These are phyloP conservation scores for Wickerhamomyces canadensis DNA, from an alignment of 805 yeast genomes.

Conservation along the genomic window DNA sequence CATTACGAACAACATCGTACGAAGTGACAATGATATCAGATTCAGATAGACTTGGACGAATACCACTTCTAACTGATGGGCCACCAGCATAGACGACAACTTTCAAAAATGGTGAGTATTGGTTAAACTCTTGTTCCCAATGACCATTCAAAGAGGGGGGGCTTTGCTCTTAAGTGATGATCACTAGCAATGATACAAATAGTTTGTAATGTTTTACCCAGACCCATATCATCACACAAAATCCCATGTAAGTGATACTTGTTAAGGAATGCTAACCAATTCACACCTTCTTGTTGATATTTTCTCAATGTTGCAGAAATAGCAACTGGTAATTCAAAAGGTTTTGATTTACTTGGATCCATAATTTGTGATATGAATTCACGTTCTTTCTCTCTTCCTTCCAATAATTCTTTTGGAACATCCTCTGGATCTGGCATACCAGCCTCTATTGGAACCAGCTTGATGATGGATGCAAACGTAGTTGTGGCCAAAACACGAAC, in stretches of 20 bases:
- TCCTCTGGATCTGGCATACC: conserved; percentile 95
- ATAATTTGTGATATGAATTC: conserved; percentile 95
- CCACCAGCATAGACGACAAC: conserved; percentile 91
- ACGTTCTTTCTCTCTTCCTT: conserved; percentile 89
- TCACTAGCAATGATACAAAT: conserved; percentile 96
- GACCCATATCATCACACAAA: conserved; percentile 98
- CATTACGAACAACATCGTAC: conserved; percentile 94
- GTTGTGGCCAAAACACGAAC: conserved; percentile 90
- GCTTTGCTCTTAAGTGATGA: conserved; percentile 75
- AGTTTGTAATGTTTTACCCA: conserved; percentile 95
- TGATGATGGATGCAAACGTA: conserved; percentile 93
- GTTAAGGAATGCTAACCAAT: conserved; percentile 94
- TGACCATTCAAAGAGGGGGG: conserved; percentile 98
- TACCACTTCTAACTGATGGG: conserved; percentile 60
- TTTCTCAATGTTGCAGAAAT: conserved; percentile 89
- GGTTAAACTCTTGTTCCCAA: conserved; percentile 93
- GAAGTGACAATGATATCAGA: conserved; percentile 92
- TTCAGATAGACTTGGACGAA: conserved; percentile 44
- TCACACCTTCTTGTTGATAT: conserved; percentile 97
- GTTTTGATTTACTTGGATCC: conserved; percentile 88
- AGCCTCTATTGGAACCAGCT: conserved; percentile 92
- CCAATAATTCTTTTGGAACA: conserved; percentile 76
- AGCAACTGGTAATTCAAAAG: conserved; percentile 84
- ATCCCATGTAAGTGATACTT: conserved; percentile 95
- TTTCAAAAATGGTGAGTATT: conserved; percentile 82